These are phyloP conservation scores for Aspergillus sp. DNA, from an alignment of 2,329 filamentous ascomycete species.

Conservation along the genomic window DNA sequence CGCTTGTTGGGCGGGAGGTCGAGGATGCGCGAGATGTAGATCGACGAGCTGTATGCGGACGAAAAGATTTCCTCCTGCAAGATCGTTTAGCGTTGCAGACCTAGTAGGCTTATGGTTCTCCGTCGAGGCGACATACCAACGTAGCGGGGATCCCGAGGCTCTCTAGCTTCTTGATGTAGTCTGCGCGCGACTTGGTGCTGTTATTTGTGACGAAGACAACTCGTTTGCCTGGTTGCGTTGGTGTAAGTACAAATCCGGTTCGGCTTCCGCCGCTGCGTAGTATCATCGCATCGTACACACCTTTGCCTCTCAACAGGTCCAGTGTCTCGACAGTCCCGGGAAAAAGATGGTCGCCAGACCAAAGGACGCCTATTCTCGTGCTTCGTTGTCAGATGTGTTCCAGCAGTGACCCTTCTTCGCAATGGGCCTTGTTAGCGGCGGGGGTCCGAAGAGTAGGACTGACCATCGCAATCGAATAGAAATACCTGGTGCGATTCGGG, in stretches of 20 bases:
- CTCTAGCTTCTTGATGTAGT: conserved; percentile 88
- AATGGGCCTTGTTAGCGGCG: no score
- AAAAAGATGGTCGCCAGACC: conserved; percentile 89
- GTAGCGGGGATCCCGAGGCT: conserved; percentile 67
- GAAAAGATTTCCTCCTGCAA: conserved; percentile 82
- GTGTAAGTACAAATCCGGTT: background rate
- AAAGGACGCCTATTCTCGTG: conserved; percentile 67
- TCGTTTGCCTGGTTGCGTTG: conserved; percentile 59
- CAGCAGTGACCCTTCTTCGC: no score
- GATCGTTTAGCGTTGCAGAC: background rate
- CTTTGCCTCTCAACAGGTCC: conserved; percentile 69
- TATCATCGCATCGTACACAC: conserved; percentile 36
- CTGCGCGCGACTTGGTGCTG: conserved; percentile 86
- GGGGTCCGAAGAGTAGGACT: conserved; percentile 22
- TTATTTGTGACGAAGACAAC: conserved; percentile 98
- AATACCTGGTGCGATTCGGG: no score
- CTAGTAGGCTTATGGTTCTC: conserved; percentile 3
- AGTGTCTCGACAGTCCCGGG: conserved; percentile 78
- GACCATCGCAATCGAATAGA: conserved; percentile 95
- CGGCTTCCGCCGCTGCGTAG: background rate
- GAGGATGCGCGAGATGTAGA: conserved; percentile 93
- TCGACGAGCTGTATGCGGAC: conserved; percentile 85
- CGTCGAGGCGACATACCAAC: conserved; percentile 48
- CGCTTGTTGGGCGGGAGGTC: conserved; percentile 66
- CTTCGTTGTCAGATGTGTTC: conserved; percentile 21